A percentile compares a stretch with the other conserved stretches of the same genome.
Conservation (phyloP, 495 filamentous ascomycete genomes). For the Cercophora newfieldiana region DNA sequence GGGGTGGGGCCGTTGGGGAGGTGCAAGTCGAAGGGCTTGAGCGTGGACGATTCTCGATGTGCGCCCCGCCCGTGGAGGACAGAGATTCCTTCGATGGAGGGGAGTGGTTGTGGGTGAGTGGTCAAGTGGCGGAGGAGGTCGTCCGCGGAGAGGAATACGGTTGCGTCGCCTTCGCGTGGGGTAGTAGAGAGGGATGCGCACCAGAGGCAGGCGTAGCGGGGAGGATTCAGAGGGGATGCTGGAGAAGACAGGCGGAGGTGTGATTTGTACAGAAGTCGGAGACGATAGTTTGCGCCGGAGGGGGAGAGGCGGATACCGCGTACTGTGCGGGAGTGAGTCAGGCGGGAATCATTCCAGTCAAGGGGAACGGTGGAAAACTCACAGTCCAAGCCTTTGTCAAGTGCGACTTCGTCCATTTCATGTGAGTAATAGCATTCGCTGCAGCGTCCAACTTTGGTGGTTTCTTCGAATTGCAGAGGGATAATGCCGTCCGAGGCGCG, state of each 20-base stretch:
- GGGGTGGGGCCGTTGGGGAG: constrained; percentile 37
- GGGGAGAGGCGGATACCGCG: constrained; percentile 24
- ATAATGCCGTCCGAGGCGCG: constrained; percentile 25
- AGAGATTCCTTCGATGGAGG: constrained; percentile 36
- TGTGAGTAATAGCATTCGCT: constrained; percentile 38
- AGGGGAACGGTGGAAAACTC: constrained; percentile 7
- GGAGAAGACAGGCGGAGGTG: constrained; percentile 31
- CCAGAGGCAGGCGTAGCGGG: constrained; percentile 39
- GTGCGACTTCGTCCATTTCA: constrained; percentile 30
- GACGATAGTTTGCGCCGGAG: constrained; percentile 32
- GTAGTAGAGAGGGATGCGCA: constrained; percentile 33
- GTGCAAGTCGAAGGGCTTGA: constrained; percentile 41
- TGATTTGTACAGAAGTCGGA: constrained; percentile 42
- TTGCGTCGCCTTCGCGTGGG: constrained; percentile 37
- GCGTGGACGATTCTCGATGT: constrained; percentile 13
- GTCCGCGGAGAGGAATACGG: constrained; percentile 37
- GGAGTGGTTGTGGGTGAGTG: constrained; percentile 41
- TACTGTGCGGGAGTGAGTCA: neutral
- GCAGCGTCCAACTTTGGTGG: constrained; percentile 30
- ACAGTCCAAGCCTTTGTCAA: constrained; percentile 34
- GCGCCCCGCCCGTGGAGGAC: constrained; percentile 38
- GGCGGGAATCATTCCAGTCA: too few relatives aligned
- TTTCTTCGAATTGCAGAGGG: constrained; percentile 23
- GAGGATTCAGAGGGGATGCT: constrained; percentile 5
- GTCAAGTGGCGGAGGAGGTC: constrained; percentile 38